Evolutionary conservation across 345 rosid genomes (phyloP), one percentile per base, ranked within the genome.

Genomic region (Adansonia digitata): DNA sequence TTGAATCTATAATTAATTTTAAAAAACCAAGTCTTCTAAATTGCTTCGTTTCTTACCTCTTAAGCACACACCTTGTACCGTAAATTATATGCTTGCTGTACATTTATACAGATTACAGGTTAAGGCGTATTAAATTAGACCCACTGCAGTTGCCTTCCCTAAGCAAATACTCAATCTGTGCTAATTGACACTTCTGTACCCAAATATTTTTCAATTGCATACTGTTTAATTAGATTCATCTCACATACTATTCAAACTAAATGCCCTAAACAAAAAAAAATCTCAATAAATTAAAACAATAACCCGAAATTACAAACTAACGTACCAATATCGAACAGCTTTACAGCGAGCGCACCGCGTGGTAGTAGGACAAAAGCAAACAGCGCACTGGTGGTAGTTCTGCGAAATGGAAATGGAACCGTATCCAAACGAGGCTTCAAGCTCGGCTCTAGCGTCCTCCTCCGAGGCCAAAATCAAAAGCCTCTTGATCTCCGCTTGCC

Each of bases 311-410:
- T 66, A 64, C 22, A 74, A 71, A 77, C 5, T 31, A 55, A 72
- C 92, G 14, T 85, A 96, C 99, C 99, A 96, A 80, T 96, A 96
- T 39, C 97, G 86, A 77, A 92, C 93, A 6, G 90, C 77, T 80
- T 96, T 96, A 86, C 99, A 96, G 31, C 80, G 91, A 66, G 97
- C 81, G 76, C 99, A 96, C 13, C 97, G 88, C 5, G 93, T 92
- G 2, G 94, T 87, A 43, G 98, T 95, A 40, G 86, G 88, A 81
- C 65, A 78, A 79, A 73, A 92, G 71, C 99, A 96, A 77, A 92
- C 94, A 8, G 85, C 91, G 51, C 99, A 96, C 31, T 75, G 73
- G 29, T 85, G 85, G 78, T 86, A 87, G 69, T 69, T 79, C 63
- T 52, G 63, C 75, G 84, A 34, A 45, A 80, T 76, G 4, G 90